Percentiles rank a stretch among this genome's conserved stretches.
These are phyloP conservation scores for Beauveria bassiana DNA, from an alignment of 2,329 filamentous ascomycete species.

Conservation along the genomic window DNA sequence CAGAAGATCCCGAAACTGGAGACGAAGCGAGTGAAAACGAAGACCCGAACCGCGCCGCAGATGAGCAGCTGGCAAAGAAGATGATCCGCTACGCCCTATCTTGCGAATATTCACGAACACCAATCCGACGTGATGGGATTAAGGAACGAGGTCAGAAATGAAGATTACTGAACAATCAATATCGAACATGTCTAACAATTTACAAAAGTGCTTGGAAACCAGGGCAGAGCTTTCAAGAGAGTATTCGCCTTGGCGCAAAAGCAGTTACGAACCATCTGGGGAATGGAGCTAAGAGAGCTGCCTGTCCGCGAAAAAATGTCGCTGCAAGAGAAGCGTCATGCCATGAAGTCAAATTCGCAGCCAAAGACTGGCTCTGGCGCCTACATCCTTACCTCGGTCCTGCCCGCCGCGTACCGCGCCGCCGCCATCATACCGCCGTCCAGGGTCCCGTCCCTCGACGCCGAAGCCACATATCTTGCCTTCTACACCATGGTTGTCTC, in stretches of 20 bases:
- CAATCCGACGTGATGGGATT: slow-evolving; percentile 55
- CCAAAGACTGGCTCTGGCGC: slow-evolving; percentile 54
- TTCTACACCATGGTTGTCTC: slow-evolving; percentile 76
- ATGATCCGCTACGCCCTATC: slow-evolving; percentile 61
- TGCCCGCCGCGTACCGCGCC: slow-evolving; percentile 61
- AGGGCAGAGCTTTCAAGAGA: slow-evolving; percentile 61
- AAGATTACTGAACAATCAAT: slow-evolving; percentile 6
- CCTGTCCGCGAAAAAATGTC: slow-evolving; percentile 75
- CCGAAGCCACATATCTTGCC: slow-evolving; percentile 73
- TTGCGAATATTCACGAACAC: slow-evolving; percentile 55
- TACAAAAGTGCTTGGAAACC: slow-evolving; percentile 60
- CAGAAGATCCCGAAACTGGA: slow-evolving; percentile 29
- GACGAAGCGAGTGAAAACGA: slow-evolving; percentile 28
- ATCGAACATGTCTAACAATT: neutral
- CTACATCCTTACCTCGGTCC: slow-evolving; percentile 68
- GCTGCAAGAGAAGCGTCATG: slow-evolving; percentile 67
- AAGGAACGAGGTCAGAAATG: slow-evolving; percentile 48
- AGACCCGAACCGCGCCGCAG: slow-evolving; percentile 29
- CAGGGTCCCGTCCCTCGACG: slow-evolving; percentile 52
- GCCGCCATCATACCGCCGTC: slow-evolving; percentile 62
- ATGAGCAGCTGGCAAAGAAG: slow-evolving; percentile 53
- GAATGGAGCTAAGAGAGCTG: slow-evolving; percentile 87
- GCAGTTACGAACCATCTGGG: slow-evolving; percentile 64
- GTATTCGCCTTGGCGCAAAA: slow-evolving; percentile 73
- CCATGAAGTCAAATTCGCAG: slow-evolving; percentile 45